phyloP scores from a whole-genome alignment of 73 alveolate species.

The Loxodes magnus region DNA sequence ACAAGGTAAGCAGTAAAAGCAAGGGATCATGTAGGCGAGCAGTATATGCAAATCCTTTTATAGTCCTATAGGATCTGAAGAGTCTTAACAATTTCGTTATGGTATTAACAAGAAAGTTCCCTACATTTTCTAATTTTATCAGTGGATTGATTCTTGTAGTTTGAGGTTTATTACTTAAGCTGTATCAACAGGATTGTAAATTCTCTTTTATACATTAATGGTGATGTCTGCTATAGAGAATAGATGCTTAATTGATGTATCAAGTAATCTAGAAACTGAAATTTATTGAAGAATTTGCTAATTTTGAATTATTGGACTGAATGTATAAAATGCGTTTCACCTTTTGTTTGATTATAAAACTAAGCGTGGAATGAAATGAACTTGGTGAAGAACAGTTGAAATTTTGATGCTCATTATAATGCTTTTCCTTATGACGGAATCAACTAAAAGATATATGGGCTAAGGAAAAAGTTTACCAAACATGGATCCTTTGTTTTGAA shows the following conservation, averaged over 20 bases:
- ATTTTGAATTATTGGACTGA: neutral
- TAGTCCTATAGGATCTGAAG: neutral
- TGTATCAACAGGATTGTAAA: neutral
- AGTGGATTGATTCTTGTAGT: constrained; percentile 7
- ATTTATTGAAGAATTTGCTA: neutral
- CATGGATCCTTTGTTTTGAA: neutral
- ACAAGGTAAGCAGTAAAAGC: neutral
- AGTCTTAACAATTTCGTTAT: neutral
- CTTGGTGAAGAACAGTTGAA: neutral
- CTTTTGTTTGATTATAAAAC: neutral
- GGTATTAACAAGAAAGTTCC: neutral
- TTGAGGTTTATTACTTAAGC: neutral
- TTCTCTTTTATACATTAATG: neutral
- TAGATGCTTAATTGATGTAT: neutral
- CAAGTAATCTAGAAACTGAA: neutral
- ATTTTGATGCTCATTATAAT: neutral
- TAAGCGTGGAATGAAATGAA: neutral
- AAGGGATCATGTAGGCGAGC: neutral
- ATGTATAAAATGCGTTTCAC: neutral
- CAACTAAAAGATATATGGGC: constrained; percentile 1
- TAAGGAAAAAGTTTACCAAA: no score
- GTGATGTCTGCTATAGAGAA: neutral
- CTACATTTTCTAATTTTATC: neutral
- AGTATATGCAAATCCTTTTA: constrained; percentile 1
- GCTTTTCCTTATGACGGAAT: neutral